Percentiles rank a stretch among this genome's conserved stretches.
These are phyloP conservation scores for Xylaria telfairii DNA, from an alignment of 495 filamentous ascomycete genomes.

Conservation along the genomic window DNA sequence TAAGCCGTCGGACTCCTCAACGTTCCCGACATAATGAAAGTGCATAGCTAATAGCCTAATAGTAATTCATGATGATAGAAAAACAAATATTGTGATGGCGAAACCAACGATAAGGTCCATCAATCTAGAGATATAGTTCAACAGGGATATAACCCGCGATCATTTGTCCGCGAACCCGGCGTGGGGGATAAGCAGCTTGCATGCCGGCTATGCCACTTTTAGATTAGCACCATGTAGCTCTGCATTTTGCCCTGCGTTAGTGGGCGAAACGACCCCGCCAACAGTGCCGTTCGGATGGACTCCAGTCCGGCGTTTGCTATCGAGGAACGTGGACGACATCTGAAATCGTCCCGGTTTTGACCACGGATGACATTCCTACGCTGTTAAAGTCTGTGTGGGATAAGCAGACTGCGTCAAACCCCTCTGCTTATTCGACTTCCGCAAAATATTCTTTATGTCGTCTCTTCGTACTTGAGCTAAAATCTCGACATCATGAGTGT, in stretches of 20 bases:
- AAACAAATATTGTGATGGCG: background rate
- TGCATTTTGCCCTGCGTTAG: background rate
- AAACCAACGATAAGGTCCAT: background rate
- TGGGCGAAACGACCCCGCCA: background rate
- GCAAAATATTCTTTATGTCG: background rate
- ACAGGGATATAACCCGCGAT: background rate
- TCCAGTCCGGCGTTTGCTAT: background rate
- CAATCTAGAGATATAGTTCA: too few species aligned
- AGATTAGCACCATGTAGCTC: constrained; percentile 10
- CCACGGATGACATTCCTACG: background rate
- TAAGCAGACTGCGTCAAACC: constrained; percentile 15
- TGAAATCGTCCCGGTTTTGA: background rate
- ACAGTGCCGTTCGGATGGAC: constrained; percentile 7
- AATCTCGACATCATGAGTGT: constrained; percentile 10
- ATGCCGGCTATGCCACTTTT: constrained; percentile 20
- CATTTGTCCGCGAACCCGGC: background rate
- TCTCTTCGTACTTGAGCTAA: background rate
- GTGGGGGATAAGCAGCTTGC: constrained; percentile 39
- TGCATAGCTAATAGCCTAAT: background rate
- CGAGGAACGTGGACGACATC: background rate
- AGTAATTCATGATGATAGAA: background rate
- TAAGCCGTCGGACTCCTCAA: background rate
- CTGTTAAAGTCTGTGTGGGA: background rate
- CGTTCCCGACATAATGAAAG: background rate
- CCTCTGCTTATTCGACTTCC: background rate